phyloP scores from a whole-genome alignment of 768 basidiomycete genomes.

The Boletus fagicola region DNA sequence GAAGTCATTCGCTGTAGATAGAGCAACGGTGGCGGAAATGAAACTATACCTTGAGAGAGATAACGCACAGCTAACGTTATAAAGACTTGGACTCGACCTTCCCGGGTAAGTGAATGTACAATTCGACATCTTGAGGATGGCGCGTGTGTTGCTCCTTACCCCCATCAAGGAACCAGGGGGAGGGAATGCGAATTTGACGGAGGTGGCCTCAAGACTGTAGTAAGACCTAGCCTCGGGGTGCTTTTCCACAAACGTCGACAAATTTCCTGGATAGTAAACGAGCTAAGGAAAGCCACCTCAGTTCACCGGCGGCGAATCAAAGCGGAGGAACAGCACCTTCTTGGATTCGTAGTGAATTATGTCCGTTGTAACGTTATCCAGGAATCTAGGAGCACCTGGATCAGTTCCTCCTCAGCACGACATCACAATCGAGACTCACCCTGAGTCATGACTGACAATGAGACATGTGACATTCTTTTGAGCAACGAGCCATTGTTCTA shows the following conservation, averaged over 20 bases:
- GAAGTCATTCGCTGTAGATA: slow-evolving; percentile 19
- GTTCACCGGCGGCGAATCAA: slow-evolving; percentile 16
- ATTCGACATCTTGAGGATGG: slow-evolving; percentile 87
- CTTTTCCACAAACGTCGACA: slow-evolving; percentile 83
- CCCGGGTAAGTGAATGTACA: slow-evolving; percentile 97
- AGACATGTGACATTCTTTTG: slow-evolving; percentile 86
- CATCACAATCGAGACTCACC: slow-evolving; percentile 47
- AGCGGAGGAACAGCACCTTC: slow-evolving; percentile 50
- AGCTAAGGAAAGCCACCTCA: slow-evolving; percentile 47
- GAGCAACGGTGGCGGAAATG: slow-evolving; percentile 23
- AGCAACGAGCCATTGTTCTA: slow-evolving; percentile 81
- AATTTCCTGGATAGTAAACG: slow-evolving; percentile 91
- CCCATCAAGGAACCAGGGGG: slow-evolving; percentile 96
- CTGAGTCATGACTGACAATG: slow-evolving; percentile 95
- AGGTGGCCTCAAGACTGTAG: slow-evolving; percentile 91
- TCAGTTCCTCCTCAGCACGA: slow-evolving; percentile 8
- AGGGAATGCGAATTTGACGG: slow-evolving; percentile 94
- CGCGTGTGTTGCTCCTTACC: slow-evolving; percentile 91
- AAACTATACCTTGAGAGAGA: slow-evolving; percentile 78
- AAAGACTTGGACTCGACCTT: slow-evolving; percentile 70
- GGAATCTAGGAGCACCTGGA: slow-evolving; percentile 55
- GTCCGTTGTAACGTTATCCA: slow-evolving; percentile 94
- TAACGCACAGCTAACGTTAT: slow-evolving; percentile 87
- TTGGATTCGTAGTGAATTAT: slow-evolving; percentile 97
- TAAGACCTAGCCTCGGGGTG: slow-evolving; percentile 95